Base-by-base conservation (phyloP, 371 early-diverging fungal species). In the Rhizopus sp. region DNA sequence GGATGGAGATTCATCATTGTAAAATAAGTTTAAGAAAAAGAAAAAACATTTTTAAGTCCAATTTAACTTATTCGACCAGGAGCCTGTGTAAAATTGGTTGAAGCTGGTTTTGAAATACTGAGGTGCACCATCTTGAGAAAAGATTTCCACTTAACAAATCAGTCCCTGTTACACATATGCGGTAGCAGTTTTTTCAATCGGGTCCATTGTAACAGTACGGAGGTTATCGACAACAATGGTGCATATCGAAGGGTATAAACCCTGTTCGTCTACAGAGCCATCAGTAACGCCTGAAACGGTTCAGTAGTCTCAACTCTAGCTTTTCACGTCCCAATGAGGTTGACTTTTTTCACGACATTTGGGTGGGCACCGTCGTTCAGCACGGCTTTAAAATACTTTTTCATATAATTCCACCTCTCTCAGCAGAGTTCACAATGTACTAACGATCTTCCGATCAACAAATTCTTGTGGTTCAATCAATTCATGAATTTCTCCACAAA, bases 1-100 rank as follows among this genome's bases (percentile, higher is more conserved):
- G 69, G 69, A 69, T 69, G 69, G 64, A 62, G 58, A 59, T 56
- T 61, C 61, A 65, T 69, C 69, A 57, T 62, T 45, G 59, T 56
- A 34, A 65, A 42, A 60, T 57, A 60, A 60, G 60, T 53, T 50
- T 17, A 33, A 45, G 23, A 42, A 46, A 48, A 45, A 47, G 33
- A 50, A 49, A 49, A 31, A 10, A 35, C 10, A 1, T 38, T 2
- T 38, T 12, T 12, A 38, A 7, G 39, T 13, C 10, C 2, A 13
- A 8, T 38, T 38, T 38, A 10, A 10, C 13, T 38, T 38, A 13
- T 38, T 10, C 13, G 39, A 13, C 8, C 13, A 38, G 2, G 13
- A 38, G 13, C 39, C 13, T 38, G 39, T 38, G 1, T 38, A n/a
- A n/a, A n/a, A n/a, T n/a, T n/a, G n/a, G n/a, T n/a, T 38, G 1